Evolutionary conservation across 148 eudicot genomes (phyloP), one percentile per base, ranked within the genome.

Genomic region (Amaranthus hypochondriacus): DNA sequence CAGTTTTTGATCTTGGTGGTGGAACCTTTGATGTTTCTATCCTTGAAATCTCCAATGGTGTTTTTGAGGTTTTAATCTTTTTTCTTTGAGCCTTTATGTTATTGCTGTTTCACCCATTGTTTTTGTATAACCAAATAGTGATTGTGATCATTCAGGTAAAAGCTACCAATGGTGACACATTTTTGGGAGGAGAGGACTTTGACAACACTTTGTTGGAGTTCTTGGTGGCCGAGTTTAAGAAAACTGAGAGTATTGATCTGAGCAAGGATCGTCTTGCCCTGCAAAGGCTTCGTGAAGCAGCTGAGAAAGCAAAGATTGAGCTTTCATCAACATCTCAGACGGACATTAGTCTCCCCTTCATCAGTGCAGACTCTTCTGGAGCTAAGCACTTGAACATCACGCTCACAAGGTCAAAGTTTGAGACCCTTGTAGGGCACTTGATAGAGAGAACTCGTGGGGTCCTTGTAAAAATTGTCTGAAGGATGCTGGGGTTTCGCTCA

Each of bases 81-180:
- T 57, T 10, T 75, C 68, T 50, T 44, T 21, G 6, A 56, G 56
- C 58, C 48, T 14, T 12, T 11, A 10, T 66, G 5, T 74, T 54
- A 12, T 5, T 70, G 53, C 6, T 65, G 18, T 5, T 21, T 42
- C 0, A 18, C 4, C 63, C 7, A 55, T 51, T 28, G 39, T 28
- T 28, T 28, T 10, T 13, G 7, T 75, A 58, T 28, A 28, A 28
- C 69, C 78, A 57, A 82, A 2, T 52, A 51, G 12, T 58, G 5
- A 14, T 28, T 3, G 39, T 28, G 39, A 15, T 47, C 43, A 1
- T 63, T 62, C 76, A 93, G 98, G 98, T 94, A 51, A 94, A 91
- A 91, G 97, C 98, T 53, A 94, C 98, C n/a, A 93, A 93, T 74
- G 98, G 98, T 56, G 98, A 93, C 76, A 93, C 98, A 10, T 93